These are phyloP conservation scores for Chlorella variabilis DNA, from an alignment of 163 green algal genomes.

Conservation along the genomic window DNA sequence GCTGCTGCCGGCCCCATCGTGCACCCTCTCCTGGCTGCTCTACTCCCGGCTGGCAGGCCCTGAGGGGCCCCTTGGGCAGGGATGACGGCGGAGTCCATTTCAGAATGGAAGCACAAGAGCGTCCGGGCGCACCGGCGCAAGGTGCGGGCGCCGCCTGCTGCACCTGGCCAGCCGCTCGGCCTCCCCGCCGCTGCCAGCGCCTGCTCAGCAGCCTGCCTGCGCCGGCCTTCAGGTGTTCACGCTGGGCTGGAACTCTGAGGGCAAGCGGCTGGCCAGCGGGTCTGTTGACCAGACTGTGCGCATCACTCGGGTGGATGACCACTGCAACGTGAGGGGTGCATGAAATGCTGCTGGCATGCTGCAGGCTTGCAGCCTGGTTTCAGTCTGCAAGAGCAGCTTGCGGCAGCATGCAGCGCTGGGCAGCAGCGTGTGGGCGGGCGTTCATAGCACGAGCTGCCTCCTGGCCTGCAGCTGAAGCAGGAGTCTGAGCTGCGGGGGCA, in stretches of 20 bases:
- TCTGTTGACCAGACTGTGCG: conserved; percentile 47
- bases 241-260: conserved; percentile 44
- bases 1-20: too few relatives aligned
- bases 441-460: too few relatives aligned
- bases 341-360: background rate
- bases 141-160: conserved; percentile 16
- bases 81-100: background rate
- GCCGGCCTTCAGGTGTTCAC: conserved; percentile 39
- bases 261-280: conserved; percentile 45
- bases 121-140: conserved; percentile 40
- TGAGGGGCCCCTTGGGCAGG: background rate
- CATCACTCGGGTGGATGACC: conserved; percentile 34
- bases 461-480: conserved; percentile 25
- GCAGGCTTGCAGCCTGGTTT: background rate
- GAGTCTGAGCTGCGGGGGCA: conserved; percentile 46
- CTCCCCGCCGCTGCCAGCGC: too few relatives aligned
- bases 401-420: background rate
- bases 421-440: too few relatives aligned
- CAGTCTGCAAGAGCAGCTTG: too few relatives aligned
- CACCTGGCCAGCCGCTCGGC: too few relatives aligned
- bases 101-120: conserved; percentile 34
- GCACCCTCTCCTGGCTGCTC: background rate
- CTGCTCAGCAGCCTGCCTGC: background rate
- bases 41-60: background rate
- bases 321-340: conserved; percentile 10